These are phyloP conservation scores for Mycena sp. DNA, from an alignment of 1,284 basidiomycete species.

Conservation along the genomic window DNA sequence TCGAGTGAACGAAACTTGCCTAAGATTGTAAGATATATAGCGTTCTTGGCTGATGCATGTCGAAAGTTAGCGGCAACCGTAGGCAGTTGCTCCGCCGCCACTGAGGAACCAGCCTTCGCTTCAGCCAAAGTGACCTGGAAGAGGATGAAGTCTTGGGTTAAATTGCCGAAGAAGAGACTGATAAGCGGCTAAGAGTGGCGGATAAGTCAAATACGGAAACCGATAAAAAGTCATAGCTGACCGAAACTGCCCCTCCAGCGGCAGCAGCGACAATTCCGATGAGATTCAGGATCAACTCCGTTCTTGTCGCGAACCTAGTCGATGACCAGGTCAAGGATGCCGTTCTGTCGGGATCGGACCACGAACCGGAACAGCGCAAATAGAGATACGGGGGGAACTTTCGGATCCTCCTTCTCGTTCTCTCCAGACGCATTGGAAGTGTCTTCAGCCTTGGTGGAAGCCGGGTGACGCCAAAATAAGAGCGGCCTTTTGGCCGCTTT, in stretches of 20 bases:
- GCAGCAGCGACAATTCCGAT: conserved; percentile 75
- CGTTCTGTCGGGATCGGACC: no score
- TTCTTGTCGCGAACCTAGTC: conserved; percentile 69
- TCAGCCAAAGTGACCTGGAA: conserved; percentile 55
- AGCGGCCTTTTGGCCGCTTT: no score
- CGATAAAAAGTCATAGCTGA: conserved; percentile 40
- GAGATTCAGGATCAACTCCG: conserved; percentile 69
- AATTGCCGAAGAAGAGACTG: conserved; percentile 83
- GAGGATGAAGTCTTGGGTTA: conserved; percentile 78
- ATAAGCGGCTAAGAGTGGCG: conserved; percentile 69
- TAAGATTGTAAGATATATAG: conserved; percentile 73
- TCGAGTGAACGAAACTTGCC: conserved; percentile 54
- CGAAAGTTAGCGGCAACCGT: conserved; percentile 61
- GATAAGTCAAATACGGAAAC: background rate
- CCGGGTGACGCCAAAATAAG: no score
- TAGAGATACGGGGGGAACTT: no score
- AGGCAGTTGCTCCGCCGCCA: conserved; percentile 44
- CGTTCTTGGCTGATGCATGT: conserved; percentile 60
- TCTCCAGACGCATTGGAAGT: no score
- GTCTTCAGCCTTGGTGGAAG: no score
- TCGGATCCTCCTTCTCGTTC: no score
- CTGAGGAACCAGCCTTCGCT: conserved; percentile 38
- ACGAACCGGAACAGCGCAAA: no score
- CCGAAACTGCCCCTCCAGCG: conserved; percentile 80
- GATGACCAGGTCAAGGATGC: no score